Percentiles rank a stretch among this genome's conserved stretches.
These are phyloP conservation scores for Citrus maxima DNA, from an alignment of 345 rosid genomes.

Conservation along the genomic window DNA sequence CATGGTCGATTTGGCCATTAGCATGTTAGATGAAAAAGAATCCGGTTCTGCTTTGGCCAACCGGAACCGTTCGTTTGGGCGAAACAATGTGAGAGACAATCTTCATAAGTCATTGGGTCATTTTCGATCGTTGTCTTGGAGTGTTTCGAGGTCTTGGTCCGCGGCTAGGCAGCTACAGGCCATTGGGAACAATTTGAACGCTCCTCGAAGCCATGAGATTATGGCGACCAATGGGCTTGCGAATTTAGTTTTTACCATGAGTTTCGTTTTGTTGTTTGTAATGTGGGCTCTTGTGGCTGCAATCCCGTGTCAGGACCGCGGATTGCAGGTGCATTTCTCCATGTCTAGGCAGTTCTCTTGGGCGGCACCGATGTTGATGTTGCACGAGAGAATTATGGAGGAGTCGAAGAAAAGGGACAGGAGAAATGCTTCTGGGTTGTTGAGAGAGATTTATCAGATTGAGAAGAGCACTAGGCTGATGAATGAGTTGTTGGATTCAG, in stretches of 20 bases:
- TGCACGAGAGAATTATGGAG: constrained; percentile 78
- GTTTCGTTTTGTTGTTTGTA: constrained; percentile 61
- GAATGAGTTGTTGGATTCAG: constrained; percentile 65
- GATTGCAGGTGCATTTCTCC: constrained; percentile 70
- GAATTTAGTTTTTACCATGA: constrained; percentile 65
- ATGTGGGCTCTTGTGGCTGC: constrained; percentile 98
- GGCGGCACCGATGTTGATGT: constrained; percentile 54
- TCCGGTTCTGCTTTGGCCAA: constrained; percentile 43
- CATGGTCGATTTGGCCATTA: constrained; percentile 67
- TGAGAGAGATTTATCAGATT: constrained; percentile 79
- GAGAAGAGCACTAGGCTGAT: constrained; percentile 58
- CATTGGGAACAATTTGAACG: constrained; percentile 52
- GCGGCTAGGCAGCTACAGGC: constrained; percentile 90
- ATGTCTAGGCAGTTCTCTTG: constrained; percentile 67
- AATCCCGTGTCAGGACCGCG: constrained; percentile 95
- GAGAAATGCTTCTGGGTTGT: constrained; percentile 70
- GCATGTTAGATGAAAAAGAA: constrained; percentile 88
- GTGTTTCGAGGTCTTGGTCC: constrained; percentile 96
- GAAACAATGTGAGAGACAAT: constrained; percentile 34
- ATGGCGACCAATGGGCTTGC: constrained; percentile 63
- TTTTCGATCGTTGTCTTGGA: constrained; percentile 90
- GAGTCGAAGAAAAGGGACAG: constrained; percentile 76
- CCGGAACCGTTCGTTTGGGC: constrained; percentile 85
- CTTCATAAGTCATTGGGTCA: constrained; percentile 49
- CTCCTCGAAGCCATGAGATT: constrained; percentile 58